Percentiles rank a stretch among this genome's conserved stretches.
These are phyloP conservation scores for Chlorophyllum brunneum DNA, from an alignment of 768 basidiomycete genomes.

Conservation along the genomic window DNA sequence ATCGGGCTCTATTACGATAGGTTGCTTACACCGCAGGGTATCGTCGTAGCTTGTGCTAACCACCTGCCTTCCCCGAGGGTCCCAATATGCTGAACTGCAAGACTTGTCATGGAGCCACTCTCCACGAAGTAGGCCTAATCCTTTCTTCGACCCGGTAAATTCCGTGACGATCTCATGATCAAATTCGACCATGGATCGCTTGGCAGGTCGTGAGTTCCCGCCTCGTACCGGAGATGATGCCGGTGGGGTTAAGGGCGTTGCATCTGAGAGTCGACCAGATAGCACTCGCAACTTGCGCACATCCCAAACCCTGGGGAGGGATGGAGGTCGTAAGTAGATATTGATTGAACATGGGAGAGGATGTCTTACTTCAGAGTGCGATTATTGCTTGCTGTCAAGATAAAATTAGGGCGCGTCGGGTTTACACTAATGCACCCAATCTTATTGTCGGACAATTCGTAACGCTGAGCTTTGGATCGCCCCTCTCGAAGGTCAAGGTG, in stretches of 20 bases:
- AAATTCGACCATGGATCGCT: slow-evolving; percentile 25
- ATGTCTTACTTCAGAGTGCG: slow-evolving; percentile 59
- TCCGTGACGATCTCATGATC: slow-evolving; percentile 41
- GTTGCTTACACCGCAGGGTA: slow-evolving; percentile 57
- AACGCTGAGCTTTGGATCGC: slow-evolving; percentile 52
- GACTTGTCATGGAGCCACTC: slow-evolving; percentile 72
- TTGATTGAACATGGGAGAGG: background rate
- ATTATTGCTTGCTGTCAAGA: slow-evolving; percentile 76
- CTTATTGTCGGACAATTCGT: slow-evolving; percentile 65
- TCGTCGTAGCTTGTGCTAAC: slow-evolving; percentile 88
- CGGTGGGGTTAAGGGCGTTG: slow-evolving; percentile 22
- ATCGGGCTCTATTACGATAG: slow-evolving; percentile 9
- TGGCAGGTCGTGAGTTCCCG: background rate
- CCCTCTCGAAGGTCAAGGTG: slow-evolving; percentile 74
- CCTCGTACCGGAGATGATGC: slow-evolving; percentile 21
- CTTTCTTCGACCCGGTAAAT: slow-evolving; percentile 47
- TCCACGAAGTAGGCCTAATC: slow-evolving; percentile 53
- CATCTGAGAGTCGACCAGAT: slow-evolving; percentile 28
- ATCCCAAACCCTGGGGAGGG: slow-evolving; percentile 82
- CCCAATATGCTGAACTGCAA: slow-evolving; percentile 84
- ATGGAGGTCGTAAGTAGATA: background rate
- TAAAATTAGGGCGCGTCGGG: slow-evolving; percentile 57
- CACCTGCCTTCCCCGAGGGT: slow-evolving; percentile 71
- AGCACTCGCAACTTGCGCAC: slow-evolving; percentile 56
- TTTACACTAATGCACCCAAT: slow-evolving; percentile 81